Conservation (phyloP, 345 rosid species). For the Odontarrhena argentea region DNA sequence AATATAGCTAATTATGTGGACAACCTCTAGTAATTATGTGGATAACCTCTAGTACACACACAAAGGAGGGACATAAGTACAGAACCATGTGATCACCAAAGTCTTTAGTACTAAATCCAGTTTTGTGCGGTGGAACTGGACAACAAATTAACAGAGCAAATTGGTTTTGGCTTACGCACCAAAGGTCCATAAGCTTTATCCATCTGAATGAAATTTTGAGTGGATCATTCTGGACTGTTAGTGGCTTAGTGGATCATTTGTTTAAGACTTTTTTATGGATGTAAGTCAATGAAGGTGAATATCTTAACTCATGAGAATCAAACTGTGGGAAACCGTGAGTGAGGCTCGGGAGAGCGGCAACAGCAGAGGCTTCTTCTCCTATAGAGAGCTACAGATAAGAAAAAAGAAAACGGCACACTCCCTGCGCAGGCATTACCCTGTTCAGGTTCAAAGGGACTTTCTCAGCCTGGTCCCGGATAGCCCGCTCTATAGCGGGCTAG, state of each 20-base stretch:
- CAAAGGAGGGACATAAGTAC: not conserved
- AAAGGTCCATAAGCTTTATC: not conserved
- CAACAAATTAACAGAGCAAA: not conserved
- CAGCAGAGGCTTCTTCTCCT: slow-evolving; percentile 50
- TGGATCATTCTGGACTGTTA: not conserved
- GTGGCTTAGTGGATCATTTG: slow-evolving; percentile 21
- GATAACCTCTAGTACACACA: not conserved
- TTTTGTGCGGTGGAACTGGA: not conserved
- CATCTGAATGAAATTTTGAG: not conserved
- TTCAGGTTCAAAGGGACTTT: slow-evolving; percentile 99
- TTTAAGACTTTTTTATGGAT: not conserved
- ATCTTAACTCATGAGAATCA: slow-evolving; percentile 13
- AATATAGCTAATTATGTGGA: not conserved
- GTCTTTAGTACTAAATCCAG: not conserved
- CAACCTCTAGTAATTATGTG: slow-evolving; percentile 2
- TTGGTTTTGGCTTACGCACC: not conserved
- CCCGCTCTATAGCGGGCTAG: slow-evolving; percentile 32
- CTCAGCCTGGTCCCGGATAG: slow-evolving; percentile 78
- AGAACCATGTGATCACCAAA: not conserved
- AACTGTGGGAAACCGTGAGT: slow-evolving; percentile 13
- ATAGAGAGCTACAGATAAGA: slow-evolving; percentile 43
- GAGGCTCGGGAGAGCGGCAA: slow-evolving; percentile 19
- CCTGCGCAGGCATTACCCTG: slow-evolving; percentile 99
- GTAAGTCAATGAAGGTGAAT: not conserved
- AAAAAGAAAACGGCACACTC: slow-evolving; percentile 79